Base-by-base conservation (phyloP, 495 filamentous ascomycete genomes). In the Pyronema domesticum region DNA sequence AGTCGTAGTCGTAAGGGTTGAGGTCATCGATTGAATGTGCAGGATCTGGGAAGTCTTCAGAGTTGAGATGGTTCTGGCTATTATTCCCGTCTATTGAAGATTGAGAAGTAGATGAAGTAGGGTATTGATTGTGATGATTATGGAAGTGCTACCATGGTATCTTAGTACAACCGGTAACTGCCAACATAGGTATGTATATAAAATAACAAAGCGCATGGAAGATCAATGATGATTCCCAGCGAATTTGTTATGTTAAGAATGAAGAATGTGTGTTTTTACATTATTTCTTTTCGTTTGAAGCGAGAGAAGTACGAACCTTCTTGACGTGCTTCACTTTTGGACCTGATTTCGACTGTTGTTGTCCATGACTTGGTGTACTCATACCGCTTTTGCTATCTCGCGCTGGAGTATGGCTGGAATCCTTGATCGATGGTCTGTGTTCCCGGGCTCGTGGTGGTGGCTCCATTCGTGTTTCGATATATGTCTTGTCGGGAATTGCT, bases 311-410 rank as follows among this genome's bases (percentile, higher is more conserved):
- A 58, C 60, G 61, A 59, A 65, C 62, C 62, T 65, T 65, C 62
- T 65, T 65, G 59, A 65, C 54, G 58, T 54, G 57, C 46, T 65
- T 65, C 51, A 65, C 58, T 56, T 57, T 58, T 46, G 58, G 62
- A 49, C 62, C 55, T 14, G 54, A 46, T 52, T 49, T 51, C 33
- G 34, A 56, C 50, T 40, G 37, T 17, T 35, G 11, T n/a, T 43
- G 39, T 17, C 13, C 39, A 17, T 43, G 13, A 43, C 39, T 14
- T 62, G 59, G 10, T 46, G 36, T 11, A 54, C 47, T 36, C 47
- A 57, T 13, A 45, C 7, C 10, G 36, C 53, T 55, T 35, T 55
- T 62, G 36, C 34, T 46, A 30, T 62, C 60, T 14, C 14, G 56
- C 46, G 46, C 23, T 5, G 61, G 61, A 7, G 61, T 63, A 30